A percentile compares a stretch with the other conserved stretches of the same genome.
phyloP scores from a whole-genome alignment of 2,329 filamentous ascomycete species.

The Emydomyces testavorans region DNA sequence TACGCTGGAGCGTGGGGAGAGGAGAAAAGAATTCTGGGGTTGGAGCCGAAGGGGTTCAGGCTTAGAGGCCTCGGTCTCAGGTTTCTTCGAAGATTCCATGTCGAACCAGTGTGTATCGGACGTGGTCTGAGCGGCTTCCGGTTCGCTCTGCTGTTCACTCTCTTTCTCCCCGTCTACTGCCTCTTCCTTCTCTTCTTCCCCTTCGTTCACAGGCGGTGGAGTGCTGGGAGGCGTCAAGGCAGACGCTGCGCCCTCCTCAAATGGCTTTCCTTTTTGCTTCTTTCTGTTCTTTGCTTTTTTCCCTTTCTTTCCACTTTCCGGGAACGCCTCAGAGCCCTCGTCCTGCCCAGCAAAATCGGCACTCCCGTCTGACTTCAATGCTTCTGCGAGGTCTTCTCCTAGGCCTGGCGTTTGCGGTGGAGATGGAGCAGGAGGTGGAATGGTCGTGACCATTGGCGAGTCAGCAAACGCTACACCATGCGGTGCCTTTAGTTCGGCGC shows the following conservation, averaged over 20 bases:
- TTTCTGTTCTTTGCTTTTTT: conserved; percentile 25
- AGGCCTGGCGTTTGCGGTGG: conserved; percentile 19
- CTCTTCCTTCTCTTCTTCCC: conserved; percentile 12
- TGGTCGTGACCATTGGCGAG: conserved; percentile 11
- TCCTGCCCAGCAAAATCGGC: conserved; percentile 2
- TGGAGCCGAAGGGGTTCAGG: conserved; percentile 13
- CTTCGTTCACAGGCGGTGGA: conserved; percentile 23
- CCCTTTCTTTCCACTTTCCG: conserved; percentile 23
- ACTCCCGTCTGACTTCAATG: conserved; percentile 1
- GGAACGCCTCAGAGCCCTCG: conserved; percentile 12
- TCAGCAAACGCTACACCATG: conserved; percentile 7
- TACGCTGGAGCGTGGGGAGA: conserved; percentile 23
- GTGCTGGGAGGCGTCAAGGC: conserved; percentile 32
- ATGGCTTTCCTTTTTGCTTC: conserved; percentile 16
- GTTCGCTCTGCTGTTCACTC: conserved; percentile 8
- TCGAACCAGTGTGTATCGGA: conserved; percentile 15
- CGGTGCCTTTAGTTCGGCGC: not conserved
- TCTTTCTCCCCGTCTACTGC: conserved; percentile 11
- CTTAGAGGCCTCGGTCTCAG: conserved; percentile 6
- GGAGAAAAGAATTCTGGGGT: conserved; percentile 24
- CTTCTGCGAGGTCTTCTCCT: conserved; percentile 9
- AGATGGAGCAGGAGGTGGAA: conserved; percentile 26
- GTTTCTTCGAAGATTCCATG: conserved; percentile 11
- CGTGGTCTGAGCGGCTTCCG: conserved; percentile 9
- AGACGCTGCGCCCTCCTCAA: conserved; percentile 20